These are phyloP conservation scores for Quercus dentata DNA, from an alignment of 306 rosid species.

Conservation along the genomic window DNA sequence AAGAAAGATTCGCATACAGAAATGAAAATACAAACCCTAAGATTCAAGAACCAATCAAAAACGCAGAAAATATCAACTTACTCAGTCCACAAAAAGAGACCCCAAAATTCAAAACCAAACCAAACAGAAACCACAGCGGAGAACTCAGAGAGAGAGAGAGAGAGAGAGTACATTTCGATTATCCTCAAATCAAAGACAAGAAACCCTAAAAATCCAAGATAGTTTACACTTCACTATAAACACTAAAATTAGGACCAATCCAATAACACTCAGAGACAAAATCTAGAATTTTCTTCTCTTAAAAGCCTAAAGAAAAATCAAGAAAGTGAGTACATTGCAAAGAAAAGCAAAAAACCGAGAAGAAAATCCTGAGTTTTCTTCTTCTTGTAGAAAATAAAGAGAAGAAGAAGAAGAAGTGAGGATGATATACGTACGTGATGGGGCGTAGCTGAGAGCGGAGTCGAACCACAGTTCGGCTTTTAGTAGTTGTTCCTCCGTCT, in stretches of 20 bases:
- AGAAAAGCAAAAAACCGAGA: neutral
- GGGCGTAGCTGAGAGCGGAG: slow-evolving; percentile 71
- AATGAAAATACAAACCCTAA: neutral
- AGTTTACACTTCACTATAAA: neutral
- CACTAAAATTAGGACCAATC: neutral
- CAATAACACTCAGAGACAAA: too few relatives aligned
- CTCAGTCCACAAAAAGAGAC: neutral
- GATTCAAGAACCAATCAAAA: neutral
- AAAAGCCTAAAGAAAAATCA: neutral
- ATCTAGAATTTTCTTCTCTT: too few relatives aligned
- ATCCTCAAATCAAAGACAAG: neutral
- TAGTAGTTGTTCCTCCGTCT: slow-evolving; percentile 46
- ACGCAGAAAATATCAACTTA: neutral
- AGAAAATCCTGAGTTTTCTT: neutral
- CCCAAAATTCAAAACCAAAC: neutral
- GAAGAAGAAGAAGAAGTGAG: neutral
- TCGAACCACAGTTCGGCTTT: slow-evolving; percentile 91
- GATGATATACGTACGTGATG: slow-evolving; percentile 65
- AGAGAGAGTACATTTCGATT: too few relatives aligned
- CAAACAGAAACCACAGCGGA: neutral
- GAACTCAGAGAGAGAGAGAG: neutral
- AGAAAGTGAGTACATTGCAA: neutral
- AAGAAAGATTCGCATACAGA: neutral
- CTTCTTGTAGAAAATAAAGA: too few relatives aligned
- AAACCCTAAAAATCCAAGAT: neutral